Base-by-base conservation (phyloP, 805 yeast genomes). In the Ogataea paraovalis region DNA sequence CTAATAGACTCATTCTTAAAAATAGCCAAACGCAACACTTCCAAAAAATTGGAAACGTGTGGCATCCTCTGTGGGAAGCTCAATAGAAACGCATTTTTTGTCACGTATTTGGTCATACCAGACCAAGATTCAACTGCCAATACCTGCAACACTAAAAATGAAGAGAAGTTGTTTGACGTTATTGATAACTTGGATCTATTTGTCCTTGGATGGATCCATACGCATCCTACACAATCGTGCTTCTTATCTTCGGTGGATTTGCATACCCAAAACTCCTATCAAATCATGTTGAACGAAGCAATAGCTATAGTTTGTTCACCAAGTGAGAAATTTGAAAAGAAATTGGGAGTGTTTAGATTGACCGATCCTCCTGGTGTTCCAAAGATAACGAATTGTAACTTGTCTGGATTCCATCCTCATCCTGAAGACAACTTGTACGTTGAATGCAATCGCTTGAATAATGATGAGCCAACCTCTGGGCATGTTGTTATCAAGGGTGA, bases 161-260 rank as follows among this genome's bases (percentile, higher is more conserved):
- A 82, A 57, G 86, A 81, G 52, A 63, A 67, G 4, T 59, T 82
- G 49, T 81, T 82, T 55, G 78, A 75, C 39, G 77, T 69, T 52
- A 73, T 81, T 39, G 87, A 82, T 57, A 54, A 64, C 28, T 68
- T 76, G 45, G 83, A 78, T 50, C 62, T 83, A 40, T 80, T 82
- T 55, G 76, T 82, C n/a, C 67, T 82, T 2, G 88, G 88, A 3
- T 82, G 88, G 88, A 83, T 82, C 45, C 88, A 82, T 60, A 83
- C 87, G 9, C 88, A 82, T 59, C 88, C 88, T 5, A 78, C 87
- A 10, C 88, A 82, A 59, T 69, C 85, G n/a, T 82, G 88, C 53
- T 82, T 82, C 59, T 62, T 82, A 61, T 78, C 84, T 12, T 79
- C 85, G 0, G 78, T 82, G 41, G 88, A 82, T 57, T 64, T 82